Evolutionary conservation across 2,329 filamentous ascomycete genomes (phyloP), one percentile per base, ranked within the genome.

Genomic region (Aspergillus jensenii): DNA sequence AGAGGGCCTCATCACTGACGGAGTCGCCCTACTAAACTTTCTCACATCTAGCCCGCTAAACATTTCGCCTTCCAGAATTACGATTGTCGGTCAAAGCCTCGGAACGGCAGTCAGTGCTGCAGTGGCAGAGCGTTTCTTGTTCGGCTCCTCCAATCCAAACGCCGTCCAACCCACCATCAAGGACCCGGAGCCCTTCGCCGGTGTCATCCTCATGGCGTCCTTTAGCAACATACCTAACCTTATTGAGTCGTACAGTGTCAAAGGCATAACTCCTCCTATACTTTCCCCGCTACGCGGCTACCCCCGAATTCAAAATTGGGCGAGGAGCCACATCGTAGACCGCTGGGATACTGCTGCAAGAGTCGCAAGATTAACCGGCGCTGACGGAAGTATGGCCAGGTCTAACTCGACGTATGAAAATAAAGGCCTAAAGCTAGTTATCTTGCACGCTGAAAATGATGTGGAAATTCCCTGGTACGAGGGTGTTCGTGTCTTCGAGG

Each of bases 401-500:
- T 21, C 75, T 86, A 64, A 82, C 84, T 14, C 76, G 72, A 41
- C 72, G 75, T 62, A 87, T 82, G 44, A 82, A 76, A 61, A 79
- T 63, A 60, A 78, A 78, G 67, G 68, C 62, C 62, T 95, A 9
- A 82, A 87, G 21, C 76, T 97, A 19, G 87, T 84, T 44, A 78
- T 97, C 43, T 77, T 98, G 3, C 93, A 97, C 67, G 90, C 92
- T 15, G 82, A 83, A 54, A 85, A 96, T 68, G 93, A 98, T 71
- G 78, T 79, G 58, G 91, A 96, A 65, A 96, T 98, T 59, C 87
- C 90, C 0, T 93, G 86, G 77, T 82, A 68, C 19, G 75, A 79
- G 62, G 77, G 76, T 4, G 69, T 69, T 27, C 67, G 66, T 8
- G 73, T 75, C 19, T 80, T 76, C 75, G 64, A 67, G 17, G 68